phyloP scores from a whole-genome alignment of 148 eudicot species.

The Oxyria digyna region DNA sequence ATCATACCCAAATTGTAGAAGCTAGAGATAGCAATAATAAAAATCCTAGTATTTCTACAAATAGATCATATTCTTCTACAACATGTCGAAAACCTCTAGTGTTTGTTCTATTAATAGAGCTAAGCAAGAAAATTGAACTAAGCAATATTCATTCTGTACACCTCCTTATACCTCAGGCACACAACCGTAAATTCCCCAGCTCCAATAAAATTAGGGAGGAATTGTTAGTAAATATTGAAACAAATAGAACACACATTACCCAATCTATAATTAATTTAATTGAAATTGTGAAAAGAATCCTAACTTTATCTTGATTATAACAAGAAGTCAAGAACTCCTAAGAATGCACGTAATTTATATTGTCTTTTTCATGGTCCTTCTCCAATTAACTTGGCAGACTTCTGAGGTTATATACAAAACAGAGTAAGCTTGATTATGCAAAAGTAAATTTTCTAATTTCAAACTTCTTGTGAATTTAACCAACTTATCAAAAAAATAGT shows the following conservation, averaged over 20 bases:
- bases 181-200: no score
- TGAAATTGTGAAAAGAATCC: no score
- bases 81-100: no score
- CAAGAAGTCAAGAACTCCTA: background rate
- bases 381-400: background rate
- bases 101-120: no score
- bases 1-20: background rate
- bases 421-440: background rate
- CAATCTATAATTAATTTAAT: background rate
- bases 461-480: background rate
- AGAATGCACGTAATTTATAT: background rate
- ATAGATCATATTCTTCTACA: no score
- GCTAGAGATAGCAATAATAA: background rate
- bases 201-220: no score
- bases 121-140: background rate
- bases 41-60: background rate
- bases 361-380: background rate
- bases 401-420: background rate
- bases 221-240: no score
- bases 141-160: background rate
- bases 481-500: background rate
- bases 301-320: no score
- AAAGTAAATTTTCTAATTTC: no score
- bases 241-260: no score
- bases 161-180: background rate